Evolutionary conservation across 805 yeast genomes (phyloP), one percentile per base, ranked within the genome.

Genomic region (Candida krabiensis): DNA sequence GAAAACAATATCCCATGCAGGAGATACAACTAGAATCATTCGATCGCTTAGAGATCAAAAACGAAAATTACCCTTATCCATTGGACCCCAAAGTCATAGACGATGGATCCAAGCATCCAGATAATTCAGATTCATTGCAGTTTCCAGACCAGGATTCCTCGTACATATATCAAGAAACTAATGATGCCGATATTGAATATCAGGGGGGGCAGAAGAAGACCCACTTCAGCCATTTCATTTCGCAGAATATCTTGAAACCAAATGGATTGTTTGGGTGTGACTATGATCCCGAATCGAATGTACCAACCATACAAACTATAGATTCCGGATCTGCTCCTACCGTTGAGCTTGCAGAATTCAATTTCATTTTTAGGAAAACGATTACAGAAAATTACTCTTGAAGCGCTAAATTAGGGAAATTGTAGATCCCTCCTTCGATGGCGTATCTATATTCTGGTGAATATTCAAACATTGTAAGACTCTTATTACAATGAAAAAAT

Each of bases 271-370:
- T 46, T 4, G 17, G 24, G 5, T 28, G 12, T 11, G 50, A 46
- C 28, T 44, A 33, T 28, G 48, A 44, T 34, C 47, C 47, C 3
- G 48, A 46, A 16, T 21, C 21, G 11, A 27, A 33, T 21, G 30
- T 38, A 16, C 19, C 31, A 21, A 28, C 41, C 5, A 24, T 32
- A 22, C 18, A 22, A 18, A 7, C 13, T 14, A n/a, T n/a, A 21
- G 12, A 19, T n/a, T n/a, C 22, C 9, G 28, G 4, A 13, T 19
- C 19, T 15, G 9, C 4, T 19, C 28, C 13, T 12, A 12, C 22
- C 17, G 21, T 18, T 23, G 15, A 6, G 9, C 19, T 19, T 19
- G 18, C 24, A 11, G 14, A 33, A 9, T 15, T 14, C 12, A 37
- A 37, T 16, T 40, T 40, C 19, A 18, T 25, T 15, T 22, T 35